phyloP scores from a whole-genome alignment of 2,329 filamentous ascomycete genomes.

The Penicillium sp. region DNA sequence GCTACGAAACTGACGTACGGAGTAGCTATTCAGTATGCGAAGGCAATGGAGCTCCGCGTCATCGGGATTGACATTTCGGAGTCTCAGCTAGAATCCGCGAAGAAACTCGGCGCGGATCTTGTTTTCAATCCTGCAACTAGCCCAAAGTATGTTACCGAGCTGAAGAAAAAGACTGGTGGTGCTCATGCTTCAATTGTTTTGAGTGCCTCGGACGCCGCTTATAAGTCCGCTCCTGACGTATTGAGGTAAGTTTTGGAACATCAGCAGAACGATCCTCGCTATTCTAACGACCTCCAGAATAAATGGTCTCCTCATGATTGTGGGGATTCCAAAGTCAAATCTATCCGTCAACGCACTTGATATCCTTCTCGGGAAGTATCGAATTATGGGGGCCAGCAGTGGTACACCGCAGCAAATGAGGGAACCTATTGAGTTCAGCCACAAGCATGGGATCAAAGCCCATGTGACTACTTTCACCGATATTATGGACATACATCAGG shows the following conservation, averaged over 20 bases:
- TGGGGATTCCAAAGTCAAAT: background rate
- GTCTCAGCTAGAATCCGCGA: background rate
- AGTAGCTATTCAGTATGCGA: constrained; percentile 6
- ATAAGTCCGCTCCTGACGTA: background rate
- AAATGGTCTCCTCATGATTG: background rate
- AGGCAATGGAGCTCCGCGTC: background rate
- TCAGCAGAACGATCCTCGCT: background rate
- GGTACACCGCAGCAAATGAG: constrained; percentile 8
- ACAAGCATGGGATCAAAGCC: constrained; percentile 13
- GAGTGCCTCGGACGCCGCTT: background rate
- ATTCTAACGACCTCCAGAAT: background rate
- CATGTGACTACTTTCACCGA: constrained; percentile 11
- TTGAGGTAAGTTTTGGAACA: background rate
- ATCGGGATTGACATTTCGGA: constrained; percentile 5
- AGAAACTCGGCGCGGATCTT: background rate
- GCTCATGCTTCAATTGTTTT: background rate
- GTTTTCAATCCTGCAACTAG: background rate
- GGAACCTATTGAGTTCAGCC: constrained; percentile 8
- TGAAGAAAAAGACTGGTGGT: background rate
- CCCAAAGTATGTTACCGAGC: background rate
- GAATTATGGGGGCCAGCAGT: background rate
- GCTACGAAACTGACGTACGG: no score
- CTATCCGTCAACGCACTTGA: background rate
- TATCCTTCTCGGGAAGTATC: background rate
- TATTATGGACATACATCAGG: constrained; percentile 5